Evolutionary conservation across 2,329 filamentous ascomycete species (phyloP).

Genomic region (Coniochaeta sp.): DNA sequence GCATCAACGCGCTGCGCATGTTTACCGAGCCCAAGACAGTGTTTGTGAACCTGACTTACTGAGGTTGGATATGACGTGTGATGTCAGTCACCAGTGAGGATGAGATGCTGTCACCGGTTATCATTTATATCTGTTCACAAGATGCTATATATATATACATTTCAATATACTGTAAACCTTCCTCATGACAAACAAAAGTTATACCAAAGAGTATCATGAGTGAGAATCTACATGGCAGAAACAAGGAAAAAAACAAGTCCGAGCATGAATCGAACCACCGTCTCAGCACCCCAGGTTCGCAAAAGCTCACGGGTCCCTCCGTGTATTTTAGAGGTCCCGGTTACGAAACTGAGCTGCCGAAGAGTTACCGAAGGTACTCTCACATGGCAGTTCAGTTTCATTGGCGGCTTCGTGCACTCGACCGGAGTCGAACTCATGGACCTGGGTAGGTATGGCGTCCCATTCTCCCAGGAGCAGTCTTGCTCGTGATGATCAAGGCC

Average conservation of each 20-base stretch:
- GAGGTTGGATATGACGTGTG: neutral
- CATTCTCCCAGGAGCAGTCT: neutral
- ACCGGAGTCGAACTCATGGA: neutral
- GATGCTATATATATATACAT: no score
- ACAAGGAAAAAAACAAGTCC: neutral
- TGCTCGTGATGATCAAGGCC: neutral
- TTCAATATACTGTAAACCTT: no score
- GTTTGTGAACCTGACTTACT: slow-evolving; percentile 29
- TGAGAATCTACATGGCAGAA: no score
- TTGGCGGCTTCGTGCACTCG: neutral
- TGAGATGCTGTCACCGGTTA: no score
- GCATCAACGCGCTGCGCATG: slow-evolving; percentile 35
- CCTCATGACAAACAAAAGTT: no score
- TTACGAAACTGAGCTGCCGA: neutral
- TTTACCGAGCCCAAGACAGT: slow-evolving; percentile 44
- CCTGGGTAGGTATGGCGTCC: neutral
- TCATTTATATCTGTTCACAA: no score
- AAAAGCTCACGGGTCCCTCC: neutral
- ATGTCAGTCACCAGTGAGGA: neutral
- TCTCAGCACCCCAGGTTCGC: neutral
- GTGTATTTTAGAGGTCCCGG: neutral
- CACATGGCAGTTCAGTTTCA: neutral
- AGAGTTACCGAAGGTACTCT: no score
- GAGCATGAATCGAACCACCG: neutral
- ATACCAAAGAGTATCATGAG: no score